These are phyloP conservation scores for Hondaea fermentalgiana DNA, from an alignment of 108 stramenopile genomes.

Conservation along the genomic window DNA sequence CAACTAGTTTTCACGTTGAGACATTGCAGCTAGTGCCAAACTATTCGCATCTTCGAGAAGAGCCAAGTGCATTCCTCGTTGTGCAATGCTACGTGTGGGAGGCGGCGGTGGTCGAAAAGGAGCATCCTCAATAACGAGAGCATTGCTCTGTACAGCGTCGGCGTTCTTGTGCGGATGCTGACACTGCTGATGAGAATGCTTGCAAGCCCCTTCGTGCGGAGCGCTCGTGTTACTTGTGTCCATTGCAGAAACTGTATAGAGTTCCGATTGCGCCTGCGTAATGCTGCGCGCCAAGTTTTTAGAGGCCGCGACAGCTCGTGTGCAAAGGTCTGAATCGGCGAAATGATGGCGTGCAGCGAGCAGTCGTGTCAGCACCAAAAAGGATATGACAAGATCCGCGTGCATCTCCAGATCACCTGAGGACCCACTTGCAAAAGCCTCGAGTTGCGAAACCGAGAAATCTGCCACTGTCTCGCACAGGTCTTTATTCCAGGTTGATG, in stretches of 20 bases:
- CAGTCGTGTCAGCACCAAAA: not conserved
- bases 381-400: not conserved
- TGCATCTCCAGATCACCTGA: not conserved
- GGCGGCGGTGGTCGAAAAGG: not conserved
- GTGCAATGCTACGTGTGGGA: not conserved
- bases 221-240: too few species aligned
- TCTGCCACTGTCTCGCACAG: not conserved
- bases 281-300: not conserved
- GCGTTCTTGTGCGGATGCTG: not conserved
- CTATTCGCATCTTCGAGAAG: not conserved
- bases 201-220: not conserved
- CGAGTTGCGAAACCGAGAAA: not conserved
- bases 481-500: not conserved
- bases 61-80: not conserved
- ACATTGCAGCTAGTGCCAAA: not conserved
- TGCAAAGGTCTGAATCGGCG: not conserved
- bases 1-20: not conserved
- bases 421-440: not conserved
- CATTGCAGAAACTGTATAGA: too few species aligned
- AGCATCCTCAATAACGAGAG: not conserved
- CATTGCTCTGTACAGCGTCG: not conserved
- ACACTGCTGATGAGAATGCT: not conserved
- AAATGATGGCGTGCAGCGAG: not conserved
- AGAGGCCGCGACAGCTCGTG: not conserved
- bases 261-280: not conserved